A percentile compares a stretch with the other conserved stretches of the same genome.
Conservation (phyloP, 768 basidiomycete species). For the Cytidiella melzeri region DNA sequence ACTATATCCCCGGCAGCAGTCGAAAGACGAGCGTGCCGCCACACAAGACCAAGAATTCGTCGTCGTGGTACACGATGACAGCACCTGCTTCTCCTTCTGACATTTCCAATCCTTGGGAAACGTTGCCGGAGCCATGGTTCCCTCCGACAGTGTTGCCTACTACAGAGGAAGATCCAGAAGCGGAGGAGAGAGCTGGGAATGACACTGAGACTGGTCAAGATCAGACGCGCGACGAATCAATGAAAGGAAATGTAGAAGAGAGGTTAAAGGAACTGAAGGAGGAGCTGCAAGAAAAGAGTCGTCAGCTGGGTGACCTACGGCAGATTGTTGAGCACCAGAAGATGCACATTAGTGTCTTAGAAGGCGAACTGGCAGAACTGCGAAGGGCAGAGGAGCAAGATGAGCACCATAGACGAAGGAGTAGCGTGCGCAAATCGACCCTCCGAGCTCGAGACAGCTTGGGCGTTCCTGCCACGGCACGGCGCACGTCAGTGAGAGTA, state of each 20-base stretch:
- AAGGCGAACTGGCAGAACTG: conserved; percentile 7
- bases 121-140: conserved; percentile 14
- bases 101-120: background rate
- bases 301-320: conserved; percentile 2
- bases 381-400: conserved; percentile 4
- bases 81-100: conserved; percentile 6
- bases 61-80: conserved; percentile 12
- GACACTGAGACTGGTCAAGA: too few species aligned
- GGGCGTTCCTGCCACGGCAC: background rate
- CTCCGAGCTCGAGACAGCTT: conserved; percentile 5
- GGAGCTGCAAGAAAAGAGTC: conserved; percentile 9
- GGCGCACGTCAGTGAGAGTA: conserved; percentile 5
- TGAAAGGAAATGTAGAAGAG: background rate
- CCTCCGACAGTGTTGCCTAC: conserved; percentile 8
- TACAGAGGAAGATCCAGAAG: conserved; percentile 6
- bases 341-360: conserved; percentile 7
- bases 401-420: conserved; percentile 3
- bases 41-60: conserved; percentile 5
- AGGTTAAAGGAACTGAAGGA: conserved; percentile 4
- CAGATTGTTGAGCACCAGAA: conserved; percentile 15
- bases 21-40: background rate
- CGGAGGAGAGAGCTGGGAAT: conserved; percentile 1
- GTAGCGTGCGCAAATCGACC: conserved; percentile 3
- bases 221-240: background rate
- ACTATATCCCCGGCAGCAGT: conserved; percentile 12